These are phyloP conservation scores for Myriosclerotinia duriaeana DNA, from an alignment of 2,329 filamentous ascomycete genomes.

Conservation along the genomic window DNA sequence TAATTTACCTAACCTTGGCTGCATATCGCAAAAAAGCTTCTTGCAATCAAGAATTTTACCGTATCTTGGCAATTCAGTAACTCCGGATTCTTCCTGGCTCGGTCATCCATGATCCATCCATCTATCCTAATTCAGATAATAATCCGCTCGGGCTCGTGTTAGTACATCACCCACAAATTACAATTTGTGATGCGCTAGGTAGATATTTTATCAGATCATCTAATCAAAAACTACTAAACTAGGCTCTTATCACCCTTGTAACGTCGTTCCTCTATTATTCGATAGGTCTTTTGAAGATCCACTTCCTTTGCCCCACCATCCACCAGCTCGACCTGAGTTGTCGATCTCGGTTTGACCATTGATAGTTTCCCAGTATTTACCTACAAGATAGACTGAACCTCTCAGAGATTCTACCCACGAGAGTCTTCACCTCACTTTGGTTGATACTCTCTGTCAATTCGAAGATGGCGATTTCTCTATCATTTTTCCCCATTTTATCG, in stretches of 20 bases:
- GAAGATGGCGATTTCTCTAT: slow-evolving; percentile 48
- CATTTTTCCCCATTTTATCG: slow-evolving; percentile 44
- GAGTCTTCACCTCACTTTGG: not conserved
- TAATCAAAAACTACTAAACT: slow-evolving; percentile 19
- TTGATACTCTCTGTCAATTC: not conserved
- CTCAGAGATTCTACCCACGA: not conserved
- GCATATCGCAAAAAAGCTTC: slow-evolving; percentile 2
- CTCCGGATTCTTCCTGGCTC: not conserved
- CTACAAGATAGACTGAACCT: not conserved
- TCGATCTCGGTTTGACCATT: slow-evolving; percentile 3
- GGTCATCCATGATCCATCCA: too few species aligned
- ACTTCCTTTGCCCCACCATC: not conserved
- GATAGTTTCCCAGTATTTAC: not conserved
- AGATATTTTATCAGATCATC: slow-evolving; percentile 23
- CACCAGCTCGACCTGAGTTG: not conserved
- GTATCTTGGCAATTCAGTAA: not conserved
- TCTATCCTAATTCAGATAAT: not conserved
- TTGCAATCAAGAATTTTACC: not conserved
- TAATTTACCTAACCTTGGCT: not conserved
- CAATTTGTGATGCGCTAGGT: not conserved
- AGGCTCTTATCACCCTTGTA: slow-evolving; percentile 47
- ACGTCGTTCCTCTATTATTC: slow-evolving; percentile 44
- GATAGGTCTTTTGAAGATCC: slow-evolving; percentile 31
- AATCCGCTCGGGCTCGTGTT: not conserved
- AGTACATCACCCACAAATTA: not conserved